These are phyloP conservation scores for Kwoniella heveanensis DNA, from an alignment of 768 basidiomycete genomes.

Conservation along the genomic window DNA sequence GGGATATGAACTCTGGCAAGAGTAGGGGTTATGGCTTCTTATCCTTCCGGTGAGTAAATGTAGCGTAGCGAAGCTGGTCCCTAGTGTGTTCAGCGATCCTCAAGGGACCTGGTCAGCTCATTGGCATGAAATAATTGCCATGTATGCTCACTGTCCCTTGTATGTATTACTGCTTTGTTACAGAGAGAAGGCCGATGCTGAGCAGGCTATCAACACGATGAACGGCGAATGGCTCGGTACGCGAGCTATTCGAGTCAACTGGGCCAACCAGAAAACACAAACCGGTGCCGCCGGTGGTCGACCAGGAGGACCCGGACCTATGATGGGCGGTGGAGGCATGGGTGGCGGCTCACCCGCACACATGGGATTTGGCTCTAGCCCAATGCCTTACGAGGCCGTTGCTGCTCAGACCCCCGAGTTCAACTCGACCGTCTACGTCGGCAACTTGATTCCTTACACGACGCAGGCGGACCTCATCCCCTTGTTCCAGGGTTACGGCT, in stretches of 20 bases:
- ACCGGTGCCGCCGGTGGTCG: slow-evolving; percentile 59
- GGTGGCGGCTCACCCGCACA: slow-evolving; percentile 67
- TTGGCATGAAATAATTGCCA: too few species aligned
- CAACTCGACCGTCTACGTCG: slow-evolving; percentile 97
- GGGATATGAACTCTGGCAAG: slow-evolving; percentile 99
- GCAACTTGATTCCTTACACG: slow-evolving; percentile 95
- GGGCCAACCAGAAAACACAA: slow-evolving; percentile 99
- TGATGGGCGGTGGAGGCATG: slow-evolving; percentile 31
- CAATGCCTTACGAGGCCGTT: slow-evolving; percentile 73
- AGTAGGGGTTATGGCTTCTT: slow-evolving; percentile 97
- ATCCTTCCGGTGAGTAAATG: slow-evolving; percentile 67
- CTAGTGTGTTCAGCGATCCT: too few species aligned
- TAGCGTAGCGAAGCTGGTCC: too few species aligned
- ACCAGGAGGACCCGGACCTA: slow-evolving; percentile 15
- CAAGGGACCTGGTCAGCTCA: too few species aligned
- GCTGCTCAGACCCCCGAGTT: slow-evolving; percentile 88
- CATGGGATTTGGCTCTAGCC: slow-evolving; percentile 67
- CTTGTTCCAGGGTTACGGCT: slow-evolving; percentile 90
- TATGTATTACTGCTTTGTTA: too few species aligned
- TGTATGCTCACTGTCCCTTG: too few species aligned
- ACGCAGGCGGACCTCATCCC: slow-evolving; percentile 98
- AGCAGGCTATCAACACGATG: slow-evolving; percentile 99
- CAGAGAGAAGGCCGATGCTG: slow-evolving; percentile 95
- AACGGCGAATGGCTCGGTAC: slow-evolving; percentile 99
- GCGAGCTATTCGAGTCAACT: slow-evolving; percentile 97